Percentiles rank a stretch among this genome's conserved stretches.
Evolutionary conservation across 2,329 filamentous ascomycete species (phyloP).

Genomic region (Alternaria consortialis): DNA sequence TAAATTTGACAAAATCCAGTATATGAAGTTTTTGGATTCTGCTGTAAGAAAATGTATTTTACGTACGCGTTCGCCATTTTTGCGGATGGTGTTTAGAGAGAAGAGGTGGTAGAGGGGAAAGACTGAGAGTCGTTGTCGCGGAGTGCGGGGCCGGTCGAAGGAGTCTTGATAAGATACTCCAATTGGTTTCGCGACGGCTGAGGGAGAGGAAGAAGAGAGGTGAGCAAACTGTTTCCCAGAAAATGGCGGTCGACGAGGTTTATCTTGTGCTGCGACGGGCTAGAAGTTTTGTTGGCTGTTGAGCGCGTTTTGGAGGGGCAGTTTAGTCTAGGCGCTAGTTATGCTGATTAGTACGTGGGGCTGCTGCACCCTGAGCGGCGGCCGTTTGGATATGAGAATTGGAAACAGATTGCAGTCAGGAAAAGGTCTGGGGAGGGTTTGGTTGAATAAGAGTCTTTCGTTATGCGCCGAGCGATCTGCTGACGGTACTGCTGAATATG

Average conservation of each 20-base stretch:
- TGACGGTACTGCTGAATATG: conserved; percentile 17
- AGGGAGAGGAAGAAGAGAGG: conserved; percentile 8
- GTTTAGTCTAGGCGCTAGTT: conserved; percentile 26
- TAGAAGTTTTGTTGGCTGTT: conserved; percentile 37
- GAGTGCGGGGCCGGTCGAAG: conserved; percentile 29
- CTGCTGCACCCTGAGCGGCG: conserved; percentile 27
- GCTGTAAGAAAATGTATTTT: neutral
- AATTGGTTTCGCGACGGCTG: conserved; percentile 20
- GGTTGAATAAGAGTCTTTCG: conserved; percentile 12
- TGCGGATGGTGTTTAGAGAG: conserved; percentile 20
- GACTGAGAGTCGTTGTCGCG: conserved; percentile 17
- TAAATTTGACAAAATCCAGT: neutral
- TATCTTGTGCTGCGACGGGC: conserved; percentile 30
- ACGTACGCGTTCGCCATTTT: conserved; percentile 74
- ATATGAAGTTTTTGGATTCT: neutral
- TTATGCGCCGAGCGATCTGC: conserved; percentile 19
- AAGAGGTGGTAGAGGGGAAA: conserved; percentile 18
- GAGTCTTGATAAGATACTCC: conserved; percentile 17
- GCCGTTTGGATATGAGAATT: conserved; percentile 26
- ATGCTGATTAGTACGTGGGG: conserved; percentile 35
- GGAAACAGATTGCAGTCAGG: conserved; percentile 23
- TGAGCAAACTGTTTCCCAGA: conserved; percentile 6
- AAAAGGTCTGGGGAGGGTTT: conserved; percentile 12
- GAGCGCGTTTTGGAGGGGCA: conserved; percentile 36
- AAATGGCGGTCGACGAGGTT: conserved; percentile 29